Base-by-base conservation (phyloP, 2,329 filamentous ascomycete genomes). In the Cercospora nicotianae region DNA sequence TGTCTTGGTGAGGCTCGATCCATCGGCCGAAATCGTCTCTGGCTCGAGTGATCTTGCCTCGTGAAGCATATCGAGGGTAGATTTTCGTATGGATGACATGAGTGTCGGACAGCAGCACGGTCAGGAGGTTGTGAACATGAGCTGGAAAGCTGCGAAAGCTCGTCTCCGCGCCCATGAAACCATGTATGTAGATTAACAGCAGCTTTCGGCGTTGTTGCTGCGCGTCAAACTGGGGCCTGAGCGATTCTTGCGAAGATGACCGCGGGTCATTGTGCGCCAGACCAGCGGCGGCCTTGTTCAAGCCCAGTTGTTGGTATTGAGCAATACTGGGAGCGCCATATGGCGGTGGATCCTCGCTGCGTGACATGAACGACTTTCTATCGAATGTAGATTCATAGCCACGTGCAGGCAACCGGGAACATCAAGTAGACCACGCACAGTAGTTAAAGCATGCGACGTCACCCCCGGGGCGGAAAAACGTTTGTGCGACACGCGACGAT, bases 121-220 rank as follows among this genome's bases (percentile, higher is more conserved):
- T 87, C 45, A 96, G 83, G 39, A 91, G 84, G 72, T 89, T 87
- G 78, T 97, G 94, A 3, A 97, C 87, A 80, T 97, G 93, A 7
- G 91, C 91, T 0, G 94, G 94, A 74, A 97, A 96, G 55, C 90
- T 92, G 69, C 89, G 87, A 77, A 97, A 97, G 67, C 91, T 96
- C 33, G 91, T 90, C 78, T 95, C 91, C 68, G 92, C 90, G 62
- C 94, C 93, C 85, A 95, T 90, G 80, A 96, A 97, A 69, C 94
- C 93, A 81, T 97, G 94, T 65, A 97, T 89, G 77, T 93, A 97
- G 63, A 97, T 83, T 23, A 96, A 77, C 1, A 97, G 84, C 26
- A 97, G 83, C 28, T 83, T 85, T 60, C 87, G 81, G 26, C 80
- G 77, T n/a, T 78, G 77, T 60, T 72, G 68, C 48, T 75, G 72